Conservation (phyloP, 2,329 filamentous ascomycete species). For the Fusarium brevicatenulatum region DNA sequence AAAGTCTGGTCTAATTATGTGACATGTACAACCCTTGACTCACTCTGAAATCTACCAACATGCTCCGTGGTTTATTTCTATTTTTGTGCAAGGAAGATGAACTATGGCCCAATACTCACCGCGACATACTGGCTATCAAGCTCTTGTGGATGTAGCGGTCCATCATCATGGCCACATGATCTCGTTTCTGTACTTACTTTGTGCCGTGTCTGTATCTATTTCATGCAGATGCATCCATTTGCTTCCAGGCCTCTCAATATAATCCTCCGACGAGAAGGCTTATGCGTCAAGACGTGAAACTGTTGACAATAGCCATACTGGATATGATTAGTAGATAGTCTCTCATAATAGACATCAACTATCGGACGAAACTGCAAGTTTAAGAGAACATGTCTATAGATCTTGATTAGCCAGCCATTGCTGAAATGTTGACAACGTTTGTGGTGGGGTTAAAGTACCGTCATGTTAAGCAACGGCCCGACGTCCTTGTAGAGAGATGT, state of each 20-base stretch:
- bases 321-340: neutral
- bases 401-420: neutral
- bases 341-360: neutral
- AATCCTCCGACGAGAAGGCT: neutral
- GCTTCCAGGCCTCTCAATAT: neutral
- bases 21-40: slow-evolving; percentile 67
- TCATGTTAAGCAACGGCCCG: slow-evolving; percentile 34
- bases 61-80: slow-evolving; percentile 78
- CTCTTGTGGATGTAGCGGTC: slow-evolving; percentile 73
- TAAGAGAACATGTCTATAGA: neutral
- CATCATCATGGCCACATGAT: slow-evolving; percentile 71
- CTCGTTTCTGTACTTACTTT: neutral
- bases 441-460: slow-evolving; percentile 30
- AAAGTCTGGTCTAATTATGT: neutral
- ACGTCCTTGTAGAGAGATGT: slow-evolving; percentile 15
- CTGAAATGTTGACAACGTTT: neutral
- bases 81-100: slow-evolving; percentile 85
- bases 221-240: neutral
- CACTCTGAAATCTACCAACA: slow-evolving; percentile 81
- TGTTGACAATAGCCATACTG: neutral
- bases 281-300: neutral
- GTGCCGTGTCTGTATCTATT: neutral
- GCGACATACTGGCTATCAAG: slow-evolving; percentile 61
- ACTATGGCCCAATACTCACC: slow-evolving; percentile 73
- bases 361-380: neutral